phyloP scores from a whole-genome alignment of 805 yeast species.

The Saccharomyces mikatae region DNA sequence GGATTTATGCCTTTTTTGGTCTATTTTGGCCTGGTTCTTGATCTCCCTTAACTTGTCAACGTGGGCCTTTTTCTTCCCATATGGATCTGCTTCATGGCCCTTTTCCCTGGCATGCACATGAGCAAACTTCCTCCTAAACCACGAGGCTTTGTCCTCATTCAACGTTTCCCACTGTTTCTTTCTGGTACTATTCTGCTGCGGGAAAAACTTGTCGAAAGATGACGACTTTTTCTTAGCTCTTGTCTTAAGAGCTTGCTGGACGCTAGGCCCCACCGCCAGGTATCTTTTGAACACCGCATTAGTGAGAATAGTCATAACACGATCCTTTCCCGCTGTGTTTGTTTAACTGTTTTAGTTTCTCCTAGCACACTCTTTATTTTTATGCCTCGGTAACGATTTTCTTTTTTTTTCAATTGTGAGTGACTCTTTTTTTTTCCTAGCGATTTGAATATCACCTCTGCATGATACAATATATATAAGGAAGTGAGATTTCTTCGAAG shows the following conservation, averaged over 20 bases:
- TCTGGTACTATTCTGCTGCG: conserved; percentile 21
- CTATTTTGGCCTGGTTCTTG: conserved; percentile 1
- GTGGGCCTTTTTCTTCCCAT: conserved; percentile 13
- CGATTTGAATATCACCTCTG: neutral
- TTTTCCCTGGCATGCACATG: conserved; percentile 53
- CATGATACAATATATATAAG: neutral
- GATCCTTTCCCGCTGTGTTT: neutral
- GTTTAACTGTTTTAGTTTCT: neutral
- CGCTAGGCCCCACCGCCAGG: neutral
- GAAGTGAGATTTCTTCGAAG: neutral
- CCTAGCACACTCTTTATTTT: neutral
- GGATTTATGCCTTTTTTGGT: conserved; percentile 6
- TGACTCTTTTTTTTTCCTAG: neutral
- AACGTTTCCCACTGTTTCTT: conserved; percentile 61
- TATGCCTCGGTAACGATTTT: conserved; percentile 1
- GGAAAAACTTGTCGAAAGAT: conserved; percentile 39
- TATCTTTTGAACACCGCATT: neutral
- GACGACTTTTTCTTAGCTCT: conserved; percentile 1
- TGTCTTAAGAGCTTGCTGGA: neutral
- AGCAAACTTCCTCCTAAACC: conserved; percentile 54
- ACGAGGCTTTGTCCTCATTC: conserved; percentile 53
- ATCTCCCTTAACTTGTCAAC: conserved; percentile 9
- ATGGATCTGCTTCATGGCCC: conserved; percentile 10
- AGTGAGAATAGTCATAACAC: neutral
- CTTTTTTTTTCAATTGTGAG: neutral